Conservation (phyloP, 495 filamentous ascomycete species). For the Lasiosphaeria hispida region DNA sequence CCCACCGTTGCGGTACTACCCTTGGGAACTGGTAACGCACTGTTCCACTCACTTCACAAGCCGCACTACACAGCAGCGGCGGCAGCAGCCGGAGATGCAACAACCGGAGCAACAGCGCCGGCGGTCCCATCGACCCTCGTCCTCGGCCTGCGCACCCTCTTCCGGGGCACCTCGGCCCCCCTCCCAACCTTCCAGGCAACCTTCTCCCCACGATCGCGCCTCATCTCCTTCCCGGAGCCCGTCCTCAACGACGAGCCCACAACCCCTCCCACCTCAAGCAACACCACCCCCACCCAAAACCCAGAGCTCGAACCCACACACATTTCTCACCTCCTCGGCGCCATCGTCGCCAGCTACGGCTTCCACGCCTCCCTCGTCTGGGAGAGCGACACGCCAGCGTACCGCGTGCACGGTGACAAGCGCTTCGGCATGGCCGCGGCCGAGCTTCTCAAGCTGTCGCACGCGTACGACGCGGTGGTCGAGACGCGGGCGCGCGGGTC, state of each 20-base stretch:
- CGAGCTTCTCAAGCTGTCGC: conserved; percentile 63
- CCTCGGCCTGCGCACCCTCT: conserved; percentile 55
- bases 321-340: conserved; percentile 57
- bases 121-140: conserved; percentile 38
- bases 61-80: conserved; percentile 19
- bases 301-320: background rate
- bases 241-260: background rate
- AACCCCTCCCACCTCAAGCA: background rate
- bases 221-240: conserved; percentile 49
- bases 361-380: conserved; percentile 85
- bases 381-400: conserved; percentile 77
- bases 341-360: conserved; percentile 82
- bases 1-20: conserved; percentile 68
- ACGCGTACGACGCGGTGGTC: conserved; percentile 66
- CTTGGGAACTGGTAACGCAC: conserved; percentile 85
- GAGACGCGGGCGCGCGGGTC: conserved; percentile 17
- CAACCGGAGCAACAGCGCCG: background rate
- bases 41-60: conserved; percentile 66
- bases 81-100: background rate
- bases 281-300: conserved; percentile 9
- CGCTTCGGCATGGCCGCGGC: conserved; percentile 81
- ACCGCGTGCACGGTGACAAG: conserved; percentile 68
- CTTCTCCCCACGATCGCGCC: conserved; percentile 65
- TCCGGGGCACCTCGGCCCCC: conserved; percentile 46
- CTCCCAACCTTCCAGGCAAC: conserved; percentile 57